Base-by-base conservation (phyloP, 140 eudicot genomes). In the Erigeron philadelphicus region DNA sequence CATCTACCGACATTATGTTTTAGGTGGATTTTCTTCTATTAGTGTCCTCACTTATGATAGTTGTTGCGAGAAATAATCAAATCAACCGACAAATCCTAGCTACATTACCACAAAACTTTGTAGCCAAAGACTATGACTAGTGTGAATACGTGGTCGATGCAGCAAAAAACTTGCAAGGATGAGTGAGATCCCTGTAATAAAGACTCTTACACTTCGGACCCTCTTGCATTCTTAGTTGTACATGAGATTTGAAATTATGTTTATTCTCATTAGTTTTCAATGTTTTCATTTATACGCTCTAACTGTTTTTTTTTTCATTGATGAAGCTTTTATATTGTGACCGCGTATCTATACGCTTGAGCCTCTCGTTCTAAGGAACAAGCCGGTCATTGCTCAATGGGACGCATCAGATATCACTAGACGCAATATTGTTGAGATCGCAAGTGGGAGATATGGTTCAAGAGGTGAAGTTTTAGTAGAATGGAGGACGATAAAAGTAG, bases 21-120 rank as follows among this genome's bases (percentile, higher is more conserved):
- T 11, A 47, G n/a, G 54, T 48, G 12, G 54, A 48, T 10, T 48
- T 48, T 48, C 54, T 11, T 48, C 9, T 48, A 16, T 48, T 48
- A 16, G n/a, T 48, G 54, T 12, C 54, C 6, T 10, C 54, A 48
- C 15, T 48, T 1, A 48, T 48, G 54, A 48, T 48, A 11, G n/a
- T 48, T 48, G 54, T 16, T n/a, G 5, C 4, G 54, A 48, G 2
- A 48, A 48, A 11, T 11, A 48, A 48, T n/a, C 12, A 48, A n/a
- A 48, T 48, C 54, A 48, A 48, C 54, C 54, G 13, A n/a, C n/a
- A 48, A 48, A 48, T 48, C 54, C 54, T 48, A 48, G n/a, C n/a
- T 2, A 47, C 53, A 47, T 13, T 47, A 10, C 54, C 54, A 48
- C 54, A 1, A 11, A 9, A 48, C 5, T 11, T 48, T 48, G 15